These are phyloP conservation scores for Mycena chlorophos DNA, from an alignment of 768 basidiomycete species.

Conservation along the genomic window DNA sequence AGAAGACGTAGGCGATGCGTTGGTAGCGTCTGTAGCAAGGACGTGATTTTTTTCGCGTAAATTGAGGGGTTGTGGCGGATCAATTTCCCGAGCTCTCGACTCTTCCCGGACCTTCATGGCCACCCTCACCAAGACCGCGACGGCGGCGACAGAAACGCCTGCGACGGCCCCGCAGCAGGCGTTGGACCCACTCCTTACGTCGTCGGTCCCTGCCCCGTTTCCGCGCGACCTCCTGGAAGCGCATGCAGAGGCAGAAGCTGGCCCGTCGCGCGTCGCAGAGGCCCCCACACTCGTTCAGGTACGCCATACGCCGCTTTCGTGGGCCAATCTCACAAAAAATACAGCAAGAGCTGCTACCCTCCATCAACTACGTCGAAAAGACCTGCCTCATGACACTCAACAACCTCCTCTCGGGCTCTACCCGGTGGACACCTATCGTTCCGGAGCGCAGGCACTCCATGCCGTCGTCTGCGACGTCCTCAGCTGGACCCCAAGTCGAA, in stretches of 20 bases:
- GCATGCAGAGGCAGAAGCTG: conserved; percentile 10
- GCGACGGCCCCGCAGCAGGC: conserved; percentile 8
- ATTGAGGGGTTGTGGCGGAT: background rate
- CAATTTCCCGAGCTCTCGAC: background rate
- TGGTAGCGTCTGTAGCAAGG: conserved; percentile 57
- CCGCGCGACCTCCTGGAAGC: conserved; percentile 18
- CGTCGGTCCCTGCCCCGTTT: conserved; percentile 20
- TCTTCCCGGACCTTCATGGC: conserved; percentile 11
- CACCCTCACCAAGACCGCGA: conserved; percentile 15
- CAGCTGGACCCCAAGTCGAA: conserved; percentile 31
- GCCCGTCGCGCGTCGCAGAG: conserved; percentile 16
- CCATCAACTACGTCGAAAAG: conserved; percentile 70
- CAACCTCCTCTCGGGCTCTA: conserved; percentile 59
- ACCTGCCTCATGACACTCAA: conserved; percentile 76
- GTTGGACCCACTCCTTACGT: conserved; percentile 8
- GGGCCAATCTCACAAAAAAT: background rate
- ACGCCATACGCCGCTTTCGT: background rate
- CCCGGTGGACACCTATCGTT: conserved; percentile 53
- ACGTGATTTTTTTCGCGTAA: conserved; percentile 16
- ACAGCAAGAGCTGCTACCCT: conserved; percentile 65
- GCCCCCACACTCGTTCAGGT: conserved; percentile 13
- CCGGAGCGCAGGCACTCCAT: conserved; percentile 64
- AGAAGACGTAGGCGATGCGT: conserved; percentile 67
- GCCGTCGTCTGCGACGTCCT: conserved; percentile 44
- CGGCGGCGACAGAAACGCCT: background rate